These are phyloP conservation scores for Tetradesmus lagerheimii DNA, from an alignment of 139 green algal species.

Conservation along the genomic window DNA sequence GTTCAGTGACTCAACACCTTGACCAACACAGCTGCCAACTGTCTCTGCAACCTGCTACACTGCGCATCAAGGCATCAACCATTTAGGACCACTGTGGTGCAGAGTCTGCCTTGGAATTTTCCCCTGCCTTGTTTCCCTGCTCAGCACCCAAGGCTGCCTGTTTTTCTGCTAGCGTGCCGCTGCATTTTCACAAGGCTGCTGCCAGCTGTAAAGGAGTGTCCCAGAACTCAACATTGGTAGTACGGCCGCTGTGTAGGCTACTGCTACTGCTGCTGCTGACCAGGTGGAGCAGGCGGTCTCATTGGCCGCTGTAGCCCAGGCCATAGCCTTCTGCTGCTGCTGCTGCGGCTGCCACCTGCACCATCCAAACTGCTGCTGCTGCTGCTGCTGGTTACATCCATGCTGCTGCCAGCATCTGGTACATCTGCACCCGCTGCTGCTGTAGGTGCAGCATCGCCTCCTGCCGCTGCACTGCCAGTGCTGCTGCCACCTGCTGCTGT, in stretches of 20 bases:
- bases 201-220: too few species aligned
- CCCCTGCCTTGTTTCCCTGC: too few species aligned
- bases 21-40: too few species aligned
- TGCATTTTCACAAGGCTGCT: too few species aligned
- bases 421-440: background rate
- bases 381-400: background rate
- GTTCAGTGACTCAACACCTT: too few species aligned
- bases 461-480: background rate
- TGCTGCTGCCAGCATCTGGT: background rate
- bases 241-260: background rate
- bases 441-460: background rate
- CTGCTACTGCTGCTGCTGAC: background rate
- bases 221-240: too few species aligned
- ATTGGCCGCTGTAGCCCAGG: background rate
- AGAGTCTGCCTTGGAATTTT: too few species aligned
- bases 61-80: too few species aligned
- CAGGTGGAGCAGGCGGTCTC: background rate
- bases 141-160: too few species aligned
- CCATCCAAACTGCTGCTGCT: background rate
- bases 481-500: background rate
- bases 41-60: too few species aligned
- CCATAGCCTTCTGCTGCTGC: background rate
- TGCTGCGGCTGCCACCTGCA: slow-evolving; percentile 2
- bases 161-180: too few species aligned
- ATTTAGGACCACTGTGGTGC: too few species aligned